phyloP scores from a whole-genome alignment of 148 eudicot species.

The Rhododendron mucronatum region DNA sequence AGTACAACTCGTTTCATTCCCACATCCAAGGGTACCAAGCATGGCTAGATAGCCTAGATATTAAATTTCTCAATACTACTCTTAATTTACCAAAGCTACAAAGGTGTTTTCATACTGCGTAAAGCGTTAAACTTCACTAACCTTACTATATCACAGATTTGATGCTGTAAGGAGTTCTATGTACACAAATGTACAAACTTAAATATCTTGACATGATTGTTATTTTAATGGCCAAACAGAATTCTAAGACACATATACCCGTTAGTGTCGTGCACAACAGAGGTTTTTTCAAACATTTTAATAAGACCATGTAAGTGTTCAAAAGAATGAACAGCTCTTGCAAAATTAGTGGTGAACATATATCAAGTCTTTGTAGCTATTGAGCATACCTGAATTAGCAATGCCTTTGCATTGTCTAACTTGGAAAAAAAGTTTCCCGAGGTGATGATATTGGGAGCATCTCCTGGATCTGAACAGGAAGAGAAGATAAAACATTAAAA shows the following conservation, averaged over 20 bases:
- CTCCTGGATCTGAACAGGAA: constrained; percentile 39
- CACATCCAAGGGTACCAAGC: background rate
- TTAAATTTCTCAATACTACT: background rate
- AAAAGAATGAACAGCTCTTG: background rate
- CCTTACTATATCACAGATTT: background rate
- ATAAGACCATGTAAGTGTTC: background rate
- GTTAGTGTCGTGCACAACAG: background rate
- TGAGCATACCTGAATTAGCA: constrained; percentile 54
- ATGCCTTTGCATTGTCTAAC: constrained; percentile 39
- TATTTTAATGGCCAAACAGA: background rate
- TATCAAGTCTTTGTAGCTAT: background rate
- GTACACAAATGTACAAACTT: background rate
- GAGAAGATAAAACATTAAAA: background rate
- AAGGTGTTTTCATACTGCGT: background rate
- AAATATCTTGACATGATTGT: background rate
- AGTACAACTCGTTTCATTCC: background rate
- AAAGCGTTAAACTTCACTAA: background rate
- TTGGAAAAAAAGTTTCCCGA: constrained; percentile 39
- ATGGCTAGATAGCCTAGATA: background rate
- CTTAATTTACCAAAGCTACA: background rate
- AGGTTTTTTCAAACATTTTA: background rate
- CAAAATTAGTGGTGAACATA: background rate
- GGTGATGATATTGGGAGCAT: constrained; percentile 37
- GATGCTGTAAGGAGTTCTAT: background rate
- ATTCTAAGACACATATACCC: background rate